Evolutionary conservation across 78 protist genomes (phyloP).

Genomic region (Planoprotostelium fungivorum): DNA sequence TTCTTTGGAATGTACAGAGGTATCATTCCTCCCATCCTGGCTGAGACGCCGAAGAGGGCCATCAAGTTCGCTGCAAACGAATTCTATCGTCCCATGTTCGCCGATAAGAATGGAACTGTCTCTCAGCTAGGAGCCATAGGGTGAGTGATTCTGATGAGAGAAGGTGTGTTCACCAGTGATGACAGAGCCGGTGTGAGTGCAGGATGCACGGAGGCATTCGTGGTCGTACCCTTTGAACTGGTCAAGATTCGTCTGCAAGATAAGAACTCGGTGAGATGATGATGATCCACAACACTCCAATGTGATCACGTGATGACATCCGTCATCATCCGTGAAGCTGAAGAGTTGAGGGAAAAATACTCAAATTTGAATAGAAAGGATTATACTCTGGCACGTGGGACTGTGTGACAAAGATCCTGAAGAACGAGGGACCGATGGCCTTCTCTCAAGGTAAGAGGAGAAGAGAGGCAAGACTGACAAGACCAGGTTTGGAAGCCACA

Average conservation of each 20-base stretch:
- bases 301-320: too few species aligned
- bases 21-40: conserved; percentile 64
- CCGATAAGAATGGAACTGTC: conserved; percentile 7
- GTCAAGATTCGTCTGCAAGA: conserved; percentile 82
- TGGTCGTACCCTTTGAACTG: conserved; percentile 76
- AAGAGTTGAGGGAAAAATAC: too few species aligned
- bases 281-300: neutral
- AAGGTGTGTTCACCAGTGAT: neutral
- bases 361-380: neutral
- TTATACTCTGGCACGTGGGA: conserved; percentile 45
- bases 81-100: conserved; percentile 14
- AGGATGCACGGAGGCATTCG: conserved; percentile 76
- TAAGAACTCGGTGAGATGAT: conserved; percentile 2
- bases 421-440: conserved; percentile 42
- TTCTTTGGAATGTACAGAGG: conserved; percentile 64
- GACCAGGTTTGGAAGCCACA: conserved; percentile 70
- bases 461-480: neutral
- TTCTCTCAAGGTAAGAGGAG: conserved; percentile 25
- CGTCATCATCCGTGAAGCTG: too few species aligned
- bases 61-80: conserved; percentile 72
- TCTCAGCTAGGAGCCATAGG: conserved; percentile 9
- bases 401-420: conserved; percentile 28
- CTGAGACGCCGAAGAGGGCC: conserved; percentile 78
- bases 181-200: conserved; percentile 60
- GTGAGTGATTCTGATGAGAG: too few species aligned